Conservation (phyloP, 1,139 yeast genomes). For the Pichia sp. region DNA sequence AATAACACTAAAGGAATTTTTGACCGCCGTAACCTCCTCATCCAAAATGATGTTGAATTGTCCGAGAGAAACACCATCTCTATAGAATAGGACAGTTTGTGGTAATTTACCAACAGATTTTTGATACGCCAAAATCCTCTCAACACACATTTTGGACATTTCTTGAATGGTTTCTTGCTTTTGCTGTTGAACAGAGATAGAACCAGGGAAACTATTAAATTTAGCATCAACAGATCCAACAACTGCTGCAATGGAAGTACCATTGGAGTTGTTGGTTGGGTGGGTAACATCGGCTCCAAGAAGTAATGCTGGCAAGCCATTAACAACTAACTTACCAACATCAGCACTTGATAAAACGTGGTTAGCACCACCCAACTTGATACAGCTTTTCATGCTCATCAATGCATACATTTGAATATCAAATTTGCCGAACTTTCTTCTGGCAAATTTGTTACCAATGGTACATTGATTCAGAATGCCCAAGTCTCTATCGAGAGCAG, state of each 20-base stretch:
- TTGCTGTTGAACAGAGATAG: conserved; percentile 28
- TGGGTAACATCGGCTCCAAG: conserved; percentile 34
- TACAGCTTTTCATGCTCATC: conserved; percentile 26
- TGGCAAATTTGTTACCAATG: conserved; percentile 24
- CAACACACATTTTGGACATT: conserved; percentile 26
- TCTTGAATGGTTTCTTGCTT: conserved; percentile 28
- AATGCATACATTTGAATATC: conserved; percentile 26
- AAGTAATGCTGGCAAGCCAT: conserved; percentile 24
- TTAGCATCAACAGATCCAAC: conserved; percentile 30
- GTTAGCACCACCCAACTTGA: conserved; percentile 25
- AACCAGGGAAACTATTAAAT: conserved; percentile 29
- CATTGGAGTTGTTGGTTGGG: conserved; percentile 27
- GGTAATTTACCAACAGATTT: conserved; percentile 26
- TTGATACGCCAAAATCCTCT: conserved; percentile 25
- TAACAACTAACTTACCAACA: conserved; percentile 17
- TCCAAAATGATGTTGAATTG: conserved; percentile 29
- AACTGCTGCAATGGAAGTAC: conserved; percentile 30
- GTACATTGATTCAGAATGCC: conserved; percentile 27
- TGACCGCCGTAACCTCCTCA: conserved; percentile 28
- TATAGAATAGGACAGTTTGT: conserved; percentile 28
- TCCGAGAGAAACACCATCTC: conserved; percentile 33
- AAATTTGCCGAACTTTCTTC: conserved; percentile 21
- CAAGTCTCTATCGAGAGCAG: conserved; percentile 22
- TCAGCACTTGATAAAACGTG: conserved; percentile 20
- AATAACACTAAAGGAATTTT: conserved; percentile 23